These are phyloP conservation scores for Linum usitatissimum DNA, from an alignment of 345 rosid genomes.

Conservation along the genomic window DNA sequence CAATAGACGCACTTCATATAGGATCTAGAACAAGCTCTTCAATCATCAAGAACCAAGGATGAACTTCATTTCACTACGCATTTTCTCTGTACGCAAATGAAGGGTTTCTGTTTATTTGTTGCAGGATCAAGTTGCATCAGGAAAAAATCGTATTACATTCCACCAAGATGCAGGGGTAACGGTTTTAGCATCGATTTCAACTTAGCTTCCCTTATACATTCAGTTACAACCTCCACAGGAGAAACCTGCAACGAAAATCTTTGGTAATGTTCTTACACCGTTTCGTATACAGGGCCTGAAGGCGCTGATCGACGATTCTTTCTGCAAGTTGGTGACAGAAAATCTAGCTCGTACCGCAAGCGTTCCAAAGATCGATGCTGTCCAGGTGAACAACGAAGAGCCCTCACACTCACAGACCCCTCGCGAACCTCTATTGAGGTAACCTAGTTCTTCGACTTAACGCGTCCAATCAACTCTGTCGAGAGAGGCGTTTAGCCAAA, in stretches of 20 bases:
- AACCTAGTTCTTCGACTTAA: too few relatives aligned
- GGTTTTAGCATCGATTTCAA: neutral
- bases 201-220: neutral
- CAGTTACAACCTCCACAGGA: too few relatives aligned
- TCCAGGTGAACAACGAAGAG: too few relatives aligned
- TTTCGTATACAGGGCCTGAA: slow-evolving; percentile 43
- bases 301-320: slow-evolving; percentile 15
- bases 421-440: too few relatives aligned
- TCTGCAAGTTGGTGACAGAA: slow-evolving; percentile 10
- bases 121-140: slow-evolving; percentile 61
- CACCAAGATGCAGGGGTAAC: slow-evolving; percentile 45
- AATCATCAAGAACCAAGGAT: too few relatives aligned
- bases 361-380: neutral
- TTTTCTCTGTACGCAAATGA: neutral
- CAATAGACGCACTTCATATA: neutral
- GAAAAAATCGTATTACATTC: slow-evolving; percentile 36
- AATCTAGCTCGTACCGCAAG: slow-evolving; percentile 12
- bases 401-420: too few relatives aligned
- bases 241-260: too few relatives aligned
- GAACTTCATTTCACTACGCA: neutral
- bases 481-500: too few relatives aligned
- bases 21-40: neutral
- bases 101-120: slow-evolving; percentile 10
- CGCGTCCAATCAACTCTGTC: too few relatives aligned
- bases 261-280: neutral